A percentile compares a stretch with the other conserved stretches of the same genome.
These are phyloP conservation scores for Diplodia seriata DNA, from an alignment of 2,329 filamentous ascomycete species.

Conservation along the genomic window DNA sequence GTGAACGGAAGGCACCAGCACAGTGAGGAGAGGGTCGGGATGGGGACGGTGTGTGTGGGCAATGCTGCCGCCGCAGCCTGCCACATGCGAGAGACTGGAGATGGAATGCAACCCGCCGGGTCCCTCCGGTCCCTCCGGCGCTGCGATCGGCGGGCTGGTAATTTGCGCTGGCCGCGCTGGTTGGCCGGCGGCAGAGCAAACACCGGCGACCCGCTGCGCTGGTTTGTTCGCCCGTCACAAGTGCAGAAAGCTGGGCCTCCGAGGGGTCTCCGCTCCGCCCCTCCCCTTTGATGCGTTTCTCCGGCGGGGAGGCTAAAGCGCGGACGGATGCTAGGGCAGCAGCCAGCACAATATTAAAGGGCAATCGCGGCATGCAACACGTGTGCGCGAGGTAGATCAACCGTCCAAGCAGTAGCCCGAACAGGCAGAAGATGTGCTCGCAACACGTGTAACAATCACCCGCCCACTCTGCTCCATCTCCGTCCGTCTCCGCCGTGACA, in stretches of 20 bases:
- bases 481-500: background rate
- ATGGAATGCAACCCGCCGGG: background rate
- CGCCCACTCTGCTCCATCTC: background rate
- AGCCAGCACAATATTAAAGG: slow-evolving; percentile 9
- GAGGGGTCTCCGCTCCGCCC: slow-evolving; percentile 14
- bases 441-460: slow-evolving; percentile 12
- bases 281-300: background rate
- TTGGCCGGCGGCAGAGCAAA: background rate
- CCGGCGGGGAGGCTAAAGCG: background rate
- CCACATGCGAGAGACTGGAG: background rate
- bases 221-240: background rate
- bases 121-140: background rate
- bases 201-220: slow-evolving; percentile 9
- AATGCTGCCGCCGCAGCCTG: slow-evolving; percentile 7
- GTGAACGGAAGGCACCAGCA: slow-evolving; percentile 22
- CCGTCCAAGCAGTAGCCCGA: background rate
- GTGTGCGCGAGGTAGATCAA: slow-evolving; percentile 27
- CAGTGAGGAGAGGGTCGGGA: background rate
- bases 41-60: background rate
- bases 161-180: slow-evolving; percentile 5
- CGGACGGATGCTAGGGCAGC: background rate
- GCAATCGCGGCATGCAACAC: slow-evolving; percentile 23
- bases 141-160: slow-evolving; percentile 4
- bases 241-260: background rate
- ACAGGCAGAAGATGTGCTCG: background rate